Evolutionary conservation across 2,329 filamentous ascomycete genomes (phyloP), one percentile per base, ranked within the genome.

Genomic region (Pleomassaria siparia): DNA sequence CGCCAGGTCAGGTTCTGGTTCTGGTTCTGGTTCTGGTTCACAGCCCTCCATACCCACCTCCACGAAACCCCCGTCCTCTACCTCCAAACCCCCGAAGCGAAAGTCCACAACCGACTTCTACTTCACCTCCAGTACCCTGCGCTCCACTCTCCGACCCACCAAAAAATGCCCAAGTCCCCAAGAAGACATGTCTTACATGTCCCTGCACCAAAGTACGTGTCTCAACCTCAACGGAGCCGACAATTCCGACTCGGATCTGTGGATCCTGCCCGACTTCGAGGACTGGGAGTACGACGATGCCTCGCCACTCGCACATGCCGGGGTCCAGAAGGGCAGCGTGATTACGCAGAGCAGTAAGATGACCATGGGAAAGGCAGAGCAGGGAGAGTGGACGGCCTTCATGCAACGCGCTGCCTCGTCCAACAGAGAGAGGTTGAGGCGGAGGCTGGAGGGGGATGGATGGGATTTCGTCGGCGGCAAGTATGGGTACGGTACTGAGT

Each of bases 381-480:
- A 30, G 13, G 47, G 44, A 2, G 44, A 54, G 21, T 57, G 56
- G 56, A 50, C 57, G 2, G 51, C 56, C 2, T 49, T 66, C 0
- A 43, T 69, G 3, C 47, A 55, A 8, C 56, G 60, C 22, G 63
- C 65, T 1, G 64, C 62, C 2, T 58, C 51, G 1, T 63, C 60
- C 3, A 69, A 69, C 37, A 59, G 63, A 12, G 63, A 67, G 33
- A 51, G 64, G 0, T 48, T 69, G 15, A 50, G 63, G 13, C 52
- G 55, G 2, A 47, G 60, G 8, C 53, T 70, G 1, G 66, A 70
- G 28, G 62, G 60, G 2, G 66, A 70, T 16, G 63, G 66, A 2
- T 69, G 66, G 66, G 63, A 63, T 13, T 70, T 70, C 39, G 54
- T 69, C 0, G 56, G 60, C 11, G 58, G 63, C 2, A 58, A 54